Conservation (phyloP, 2,329 filamentous ascomycete genomes). For the Daldinia sp. region DNA sequence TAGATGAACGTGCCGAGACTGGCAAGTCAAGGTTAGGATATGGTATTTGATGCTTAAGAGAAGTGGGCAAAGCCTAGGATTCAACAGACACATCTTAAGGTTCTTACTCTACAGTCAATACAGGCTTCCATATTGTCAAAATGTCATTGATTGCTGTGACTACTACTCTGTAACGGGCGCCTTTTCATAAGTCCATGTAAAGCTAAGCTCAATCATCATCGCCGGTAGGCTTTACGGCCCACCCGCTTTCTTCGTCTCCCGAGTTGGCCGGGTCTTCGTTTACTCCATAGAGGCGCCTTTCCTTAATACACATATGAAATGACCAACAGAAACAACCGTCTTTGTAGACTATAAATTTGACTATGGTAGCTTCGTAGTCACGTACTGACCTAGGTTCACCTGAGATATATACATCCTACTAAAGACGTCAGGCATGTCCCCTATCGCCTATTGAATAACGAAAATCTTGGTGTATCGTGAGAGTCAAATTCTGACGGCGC, state of each 20-base stretch:
- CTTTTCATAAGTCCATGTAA: conserved; percentile 24
- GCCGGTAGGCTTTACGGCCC: conserved; percentile 3
- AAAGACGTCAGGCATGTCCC: conserved; percentile 2
- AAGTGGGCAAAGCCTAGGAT: not conserved
- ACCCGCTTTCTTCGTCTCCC: not conserved
- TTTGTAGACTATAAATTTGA: not conserved
- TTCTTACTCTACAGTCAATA: not conserved
- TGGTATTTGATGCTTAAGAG: not conserved
- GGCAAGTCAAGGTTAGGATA: not conserved
- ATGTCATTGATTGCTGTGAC: conserved; percentile 18
- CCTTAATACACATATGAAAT: conserved; percentile 11
- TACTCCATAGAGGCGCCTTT: conserved; percentile 15
- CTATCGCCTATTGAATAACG: not conserved
- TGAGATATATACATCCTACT: conserved; percentile 6
- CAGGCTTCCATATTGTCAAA: conserved; percentile 2
- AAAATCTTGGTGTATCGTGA: conserved; percentile 1
- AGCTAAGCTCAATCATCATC: conserved; percentile 6
- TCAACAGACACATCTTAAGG: not conserved
- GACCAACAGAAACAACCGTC: conserved; percentile 9
- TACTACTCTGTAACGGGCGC: conserved; percentile 21
- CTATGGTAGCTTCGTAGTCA: not conserved
- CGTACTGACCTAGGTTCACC: not conserved
- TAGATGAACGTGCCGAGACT: not conserved
- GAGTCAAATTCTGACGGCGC: not conserved
- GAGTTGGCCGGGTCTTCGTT: conserved; percentile 6